phyloP scores from a whole-genome alignment of 2,329 filamentous ascomycete genomes.

The Tympanopsis confertula region DNA sequence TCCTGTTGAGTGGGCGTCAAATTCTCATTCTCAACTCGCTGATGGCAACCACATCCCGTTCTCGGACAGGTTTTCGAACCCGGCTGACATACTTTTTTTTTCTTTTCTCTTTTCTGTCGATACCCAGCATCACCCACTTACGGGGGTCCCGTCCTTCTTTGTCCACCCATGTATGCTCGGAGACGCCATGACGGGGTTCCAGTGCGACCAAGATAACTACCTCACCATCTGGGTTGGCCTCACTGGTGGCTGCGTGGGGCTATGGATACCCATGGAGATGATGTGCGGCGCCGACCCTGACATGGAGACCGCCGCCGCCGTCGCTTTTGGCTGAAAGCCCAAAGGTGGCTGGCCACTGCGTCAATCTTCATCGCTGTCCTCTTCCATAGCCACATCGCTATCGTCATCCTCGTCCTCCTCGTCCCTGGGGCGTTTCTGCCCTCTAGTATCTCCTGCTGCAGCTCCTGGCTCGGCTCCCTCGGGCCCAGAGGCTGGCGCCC shows the following conservation, averaged over 20 bases:
- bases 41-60: too few species aligned
- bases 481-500: slow-evolving; percentile 34
- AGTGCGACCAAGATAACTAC: slow-evolving; percentile 56
- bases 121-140: slow-evolving; percentile 69
- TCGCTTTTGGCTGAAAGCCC: slow-evolving; percentile 4
- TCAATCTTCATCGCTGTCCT: slow-evolving; percentile 64
- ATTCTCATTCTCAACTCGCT: too few species aligned
- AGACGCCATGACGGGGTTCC: slow-evolving; percentile 62
- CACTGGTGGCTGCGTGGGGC: slow-evolving; percentile 67
- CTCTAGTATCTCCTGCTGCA: slow-evolving; percentile 40
- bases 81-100: slow-evolving; percentile 2
- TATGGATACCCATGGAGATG: slow-evolving; percentile 67
- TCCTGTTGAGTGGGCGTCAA: too few species aligned
- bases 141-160: slow-evolving; percentile 71
- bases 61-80: too few species aligned
- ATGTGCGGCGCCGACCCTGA: slow-evolving; percentile 12
- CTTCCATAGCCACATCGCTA: slow-evolving; percentile 58
- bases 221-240: slow-evolving; percentile 83
- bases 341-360: slow-evolving; percentile 3
- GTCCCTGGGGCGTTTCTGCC: slow-evolving; percentile 62
- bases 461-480: slow-evolving; percentile 35
- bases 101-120: slow-evolving; percentile 9
- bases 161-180: slow-evolving; percentile 86
- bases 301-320: slow-evolving; percentile 3
- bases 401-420: slow-evolving; percentile 54